Conservation (phyloP, 345 rosid genomes). For the Corchorus capsularis region DNA sequence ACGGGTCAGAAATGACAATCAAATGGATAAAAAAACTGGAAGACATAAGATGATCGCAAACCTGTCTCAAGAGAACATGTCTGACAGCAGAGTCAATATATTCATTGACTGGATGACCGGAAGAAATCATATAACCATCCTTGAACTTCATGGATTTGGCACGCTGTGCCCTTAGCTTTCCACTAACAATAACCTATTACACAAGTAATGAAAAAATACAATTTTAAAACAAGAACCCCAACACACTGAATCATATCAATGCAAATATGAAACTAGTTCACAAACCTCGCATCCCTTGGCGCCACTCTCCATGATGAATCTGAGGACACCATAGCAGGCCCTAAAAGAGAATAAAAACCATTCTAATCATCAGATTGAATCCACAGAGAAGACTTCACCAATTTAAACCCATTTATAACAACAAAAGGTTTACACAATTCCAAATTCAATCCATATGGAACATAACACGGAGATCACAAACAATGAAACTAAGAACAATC, state of each 20-base stretch:
- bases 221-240: background rate
- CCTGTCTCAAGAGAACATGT: slow-evolving; percentile 92
- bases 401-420: background rate
- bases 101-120: slow-evolving; percentile 90
- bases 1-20: background rate
- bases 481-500: background rate
- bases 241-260: background rate
- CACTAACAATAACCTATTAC: slow-evolving; percentile 83
- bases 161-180: slow-evolving; percentile 85
- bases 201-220: background rate
- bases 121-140: slow-evolving; percentile 96
- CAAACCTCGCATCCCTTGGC: slow-evolving; percentile 89
- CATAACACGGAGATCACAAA: background rate
- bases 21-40: background rate
- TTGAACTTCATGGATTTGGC: slow-evolving; percentile 96
- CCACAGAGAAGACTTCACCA: background rate
- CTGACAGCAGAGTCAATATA: slow-evolving; percentile 91
- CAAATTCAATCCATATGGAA: background rate
- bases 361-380: background rate
- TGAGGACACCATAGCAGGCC: slow-evolving; percentile 91
- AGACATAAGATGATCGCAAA: slow-evolving; percentile 7
- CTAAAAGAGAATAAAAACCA: slow-evolving; percentile 28
- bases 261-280: background rate
- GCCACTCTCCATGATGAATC: slow-evolving; percentile 85
- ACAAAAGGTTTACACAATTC: background rate